These are phyloP conservation scores for Colletotrichum lupini DNA, from an alignment of 2,329 filamentous ascomycete species.

Conservation along the genomic window DNA sequence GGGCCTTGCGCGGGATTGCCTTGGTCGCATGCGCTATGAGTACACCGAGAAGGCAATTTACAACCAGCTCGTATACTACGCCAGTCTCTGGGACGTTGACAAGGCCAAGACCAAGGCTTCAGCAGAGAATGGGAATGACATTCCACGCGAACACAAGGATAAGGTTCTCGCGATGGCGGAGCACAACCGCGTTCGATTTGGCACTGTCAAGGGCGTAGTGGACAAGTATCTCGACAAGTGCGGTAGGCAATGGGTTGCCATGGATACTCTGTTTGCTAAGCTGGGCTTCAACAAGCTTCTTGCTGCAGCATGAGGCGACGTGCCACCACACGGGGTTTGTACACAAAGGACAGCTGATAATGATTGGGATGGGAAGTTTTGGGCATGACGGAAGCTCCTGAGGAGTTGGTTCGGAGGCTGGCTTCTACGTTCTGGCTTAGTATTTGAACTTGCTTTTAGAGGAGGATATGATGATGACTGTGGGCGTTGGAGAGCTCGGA, in stretches of 20 bases:
- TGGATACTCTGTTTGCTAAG: conserved; percentile 86
- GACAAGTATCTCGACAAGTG: conserved; percentile 90
- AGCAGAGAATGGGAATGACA: conserved; percentile 44
- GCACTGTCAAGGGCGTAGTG: conserved; percentile 79
- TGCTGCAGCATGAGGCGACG: background rate
- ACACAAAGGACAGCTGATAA: conserved; percentile 3
- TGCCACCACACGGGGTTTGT: background rate
- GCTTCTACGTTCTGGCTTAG: background rate
- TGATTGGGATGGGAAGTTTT: background rate
- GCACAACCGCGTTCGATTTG: conserved; percentile 84
- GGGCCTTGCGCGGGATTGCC: conserved; percentile 85
- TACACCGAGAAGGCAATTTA: conserved; percentile 90
- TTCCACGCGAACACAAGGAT: conserved; percentile 64
- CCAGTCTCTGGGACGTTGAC: conserved; percentile 88
- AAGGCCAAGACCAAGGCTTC: conserved; percentile 70
- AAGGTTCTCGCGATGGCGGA: conserved; percentile 79
- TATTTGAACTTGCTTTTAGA: background rate
- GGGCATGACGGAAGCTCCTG: background rate
- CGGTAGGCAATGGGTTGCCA: conserved; percentile 91
- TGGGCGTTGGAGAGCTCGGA: conserved; percentile 4
- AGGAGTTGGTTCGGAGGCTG: background rate
- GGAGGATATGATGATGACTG: background rate
- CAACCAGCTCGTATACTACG: conserved; percentile 92
- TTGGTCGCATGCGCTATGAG: conserved; percentile 89
- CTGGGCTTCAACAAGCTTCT: conserved; percentile 61